Base-by-base conservation (phyloP, 2,329 filamentous ascomycete genomes). In the Xylariaceae sp. region DNA sequence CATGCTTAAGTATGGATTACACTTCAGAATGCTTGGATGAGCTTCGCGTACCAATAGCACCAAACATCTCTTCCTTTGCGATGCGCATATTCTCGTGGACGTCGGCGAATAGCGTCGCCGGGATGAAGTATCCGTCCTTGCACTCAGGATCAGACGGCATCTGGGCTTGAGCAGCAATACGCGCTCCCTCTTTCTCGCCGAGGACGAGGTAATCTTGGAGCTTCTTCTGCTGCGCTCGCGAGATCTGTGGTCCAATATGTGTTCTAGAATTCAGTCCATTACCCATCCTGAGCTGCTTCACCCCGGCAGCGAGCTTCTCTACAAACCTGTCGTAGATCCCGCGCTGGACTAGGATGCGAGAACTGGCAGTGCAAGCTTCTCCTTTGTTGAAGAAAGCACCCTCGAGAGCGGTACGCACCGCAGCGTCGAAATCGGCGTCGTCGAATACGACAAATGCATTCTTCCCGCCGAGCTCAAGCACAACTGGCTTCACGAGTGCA, bases 11-110 rank as follows among this genome's bases (percentile, higher is more conserved):
- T n/a, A 76, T 74, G 89, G 90, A 69, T 88, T 83, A 23, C 90
- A 80, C 44, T 79, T 16, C 9, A 36, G 8, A 9, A 9, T 15
- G 6, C 7, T 16, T 2, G 9, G 11, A 23, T 23, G 18, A n/a
- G n/a, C 21, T 13, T 9, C 13, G 6, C 86, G 41, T 53, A 60
- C 58, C 50, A 15, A 53, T 53, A 10, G 43, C 42, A 60, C 91
- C 91, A 71, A 95, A 95, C 73, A 95, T 93, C 78, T 95, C 91
- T 77, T 94, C 90, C 73, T 90, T 84, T 75, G 90, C 85, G 68
- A 95, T 93, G 81, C 89, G 91, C 89, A 93, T 94, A 73, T 92
- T 83, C 63, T 85, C 77, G 43, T 77, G 82, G 60, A 93, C 89
- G 69, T 91, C 86, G 72, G 83, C 85, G 81, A 95, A 94, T 77